Evolutionary conservation across 176 grass and related monocot genomes (phyloP), one percentile per base, ranked within the genome.

Genomic region (Puya raimondii): DNA sequence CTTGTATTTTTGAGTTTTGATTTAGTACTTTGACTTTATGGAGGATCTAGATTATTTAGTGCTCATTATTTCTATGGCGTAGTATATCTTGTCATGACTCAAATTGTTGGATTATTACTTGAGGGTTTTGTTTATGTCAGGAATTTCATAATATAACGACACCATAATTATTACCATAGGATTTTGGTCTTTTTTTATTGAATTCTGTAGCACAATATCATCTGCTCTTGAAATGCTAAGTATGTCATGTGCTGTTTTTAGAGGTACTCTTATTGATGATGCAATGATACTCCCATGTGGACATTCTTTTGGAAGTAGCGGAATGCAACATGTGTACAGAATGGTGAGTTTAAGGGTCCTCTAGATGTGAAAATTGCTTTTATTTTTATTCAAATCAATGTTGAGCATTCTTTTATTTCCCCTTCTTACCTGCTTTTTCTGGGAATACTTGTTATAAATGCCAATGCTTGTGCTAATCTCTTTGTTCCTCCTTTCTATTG

Each of bases 221-320:
- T 42, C 33, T 42, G 33, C 33, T 42, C 33, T 42, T 42, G 33
- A 42, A 42, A 42, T 42, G 33, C 33, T 42, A 42, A 42, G 7
- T 42, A 42, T 42, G 33, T 42, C 33, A 42, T 42, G 33, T 42
- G 33, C 33, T 75, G 18, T 70, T 76, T 80, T 72, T 72, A 91
- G 88, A 49, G 87, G 79, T 69, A 15, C 73, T 77, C 87, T 96
- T 48, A 96, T 96, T 85, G 85, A 85, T 49, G 85, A 96, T 81
- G 84, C 91, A 0, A 91, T 83, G 82, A 88, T 96, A 76, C 71
- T 96, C 6, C 76, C 84, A 71, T 96, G 87, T 70, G 91, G 91
- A 11, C 91, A 96, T 76, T 91, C 91, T 47, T 96, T 80, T 6
- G 91, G 87, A 81, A 85, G 70, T 79, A 67, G 58, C 61, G 87